phyloP scores from a whole-genome alignment of 371 early-diverging fungal species.

The Circinella minor region DNA sequence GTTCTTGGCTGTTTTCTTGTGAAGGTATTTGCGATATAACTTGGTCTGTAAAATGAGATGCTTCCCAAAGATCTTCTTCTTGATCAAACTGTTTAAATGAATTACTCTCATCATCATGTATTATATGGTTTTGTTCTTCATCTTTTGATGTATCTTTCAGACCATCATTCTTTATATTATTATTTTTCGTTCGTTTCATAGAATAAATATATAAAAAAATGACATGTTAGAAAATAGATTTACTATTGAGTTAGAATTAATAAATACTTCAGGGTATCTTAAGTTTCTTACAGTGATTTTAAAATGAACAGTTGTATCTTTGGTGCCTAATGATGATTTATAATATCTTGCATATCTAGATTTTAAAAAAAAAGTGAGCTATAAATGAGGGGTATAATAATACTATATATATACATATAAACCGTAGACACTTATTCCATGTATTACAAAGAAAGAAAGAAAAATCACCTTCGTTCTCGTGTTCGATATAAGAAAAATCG shows the following conservation, averaged over 20 bases:
- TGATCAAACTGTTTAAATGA: too few species aligned
- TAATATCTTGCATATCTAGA: slow-evolving; percentile 13
- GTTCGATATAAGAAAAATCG: slow-evolving; percentile 22
- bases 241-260: too few species aligned
- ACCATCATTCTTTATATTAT: slow-evolving; percentile 6
- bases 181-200: background rate
- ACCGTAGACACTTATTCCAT: too few species aligned
- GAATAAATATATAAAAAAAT: too few species aligned
- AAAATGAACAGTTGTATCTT: slow-evolving; percentile 11
- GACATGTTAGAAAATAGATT: too few species aligned
- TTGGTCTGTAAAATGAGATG: background rate
- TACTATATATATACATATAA: too few species aligned
- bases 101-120: background rate
- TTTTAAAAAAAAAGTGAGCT: background rate
- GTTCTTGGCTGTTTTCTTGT: background rate
- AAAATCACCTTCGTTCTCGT: slow-evolving; percentile 2
- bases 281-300: slow-evolving; percentile 13
- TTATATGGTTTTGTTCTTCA: background rate
- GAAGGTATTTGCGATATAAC: slow-evolving; percentile 11
- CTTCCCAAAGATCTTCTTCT: slow-evolving; percentile 7
- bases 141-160: background rate
- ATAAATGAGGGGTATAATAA: background rate
- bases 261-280: too few species aligned
- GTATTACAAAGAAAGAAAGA: too few species aligned
- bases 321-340: slow-evolving; percentile 9